These are phyloP conservation scores for Friedmanniomyces simplex DNA, from an alignment of 495 filamentous ascomycete genomes.

Conservation along the genomic window DNA sequence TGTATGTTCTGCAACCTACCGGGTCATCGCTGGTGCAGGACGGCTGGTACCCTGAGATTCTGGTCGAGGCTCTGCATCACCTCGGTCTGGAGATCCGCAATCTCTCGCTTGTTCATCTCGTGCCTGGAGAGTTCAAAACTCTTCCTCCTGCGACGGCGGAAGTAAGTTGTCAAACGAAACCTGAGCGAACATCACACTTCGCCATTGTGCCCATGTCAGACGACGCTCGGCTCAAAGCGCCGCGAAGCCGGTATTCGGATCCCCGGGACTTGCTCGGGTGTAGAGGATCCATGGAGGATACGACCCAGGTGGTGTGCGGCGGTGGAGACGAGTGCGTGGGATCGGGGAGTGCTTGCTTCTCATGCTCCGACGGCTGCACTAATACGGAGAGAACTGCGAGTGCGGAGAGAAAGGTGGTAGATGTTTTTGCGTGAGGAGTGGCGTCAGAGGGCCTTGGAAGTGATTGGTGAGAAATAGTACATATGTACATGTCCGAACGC, in stretches of 20 bases:
- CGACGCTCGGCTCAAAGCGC: neutral
- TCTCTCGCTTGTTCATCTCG: neutral
- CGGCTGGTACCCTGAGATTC: conserved; percentile 1
- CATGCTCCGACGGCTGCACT: too few species aligned
- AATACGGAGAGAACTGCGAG: too few species aligned
- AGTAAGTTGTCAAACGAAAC: neutral
- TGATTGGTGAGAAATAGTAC: conserved; percentile 3
- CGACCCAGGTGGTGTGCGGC: neutral
- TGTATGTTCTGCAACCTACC: neutral
- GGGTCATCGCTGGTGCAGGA: neutral
- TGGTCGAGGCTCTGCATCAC: neutral
- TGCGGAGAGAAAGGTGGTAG: too few species aligned
- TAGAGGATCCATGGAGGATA: neutral
- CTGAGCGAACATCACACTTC: neutral
- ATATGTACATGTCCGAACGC: conserved; percentile 7
- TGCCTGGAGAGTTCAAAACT: neutral
- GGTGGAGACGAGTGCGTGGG: too few species aligned
- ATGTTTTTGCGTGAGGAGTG: too few species aligned
- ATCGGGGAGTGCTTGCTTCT: too few species aligned
- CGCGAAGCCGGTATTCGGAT: neutral
- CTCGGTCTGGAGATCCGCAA: neutral
- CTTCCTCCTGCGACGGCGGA: neutral
- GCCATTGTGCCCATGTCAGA: neutral
- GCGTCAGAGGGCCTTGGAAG: neutral
- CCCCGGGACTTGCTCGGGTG: neutral